Evolutionary conservation across 257 asterid species (phyloP), one percentile per base, ranked within the genome.

Genomic region (Solanum virginianum): DNA sequence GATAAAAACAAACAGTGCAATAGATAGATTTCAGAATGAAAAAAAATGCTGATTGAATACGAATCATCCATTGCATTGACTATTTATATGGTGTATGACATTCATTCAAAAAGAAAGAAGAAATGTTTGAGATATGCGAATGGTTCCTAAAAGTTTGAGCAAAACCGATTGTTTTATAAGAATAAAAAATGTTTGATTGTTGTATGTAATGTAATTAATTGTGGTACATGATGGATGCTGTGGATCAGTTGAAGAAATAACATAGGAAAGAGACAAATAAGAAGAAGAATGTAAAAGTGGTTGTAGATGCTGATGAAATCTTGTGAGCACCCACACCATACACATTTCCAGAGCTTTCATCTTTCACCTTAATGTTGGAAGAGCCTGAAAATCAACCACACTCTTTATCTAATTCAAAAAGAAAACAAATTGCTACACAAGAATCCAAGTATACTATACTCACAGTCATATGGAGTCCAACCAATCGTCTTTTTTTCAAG

Each of bases 401-500:
- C 41, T 59, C 6, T 12, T 32, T 59, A 20, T 59, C 12, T 1
- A 20, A 20, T 29, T 59, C 65, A 59, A 59, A 56, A 57, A 3
- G 6, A 9, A 59, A 9, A 57, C 10, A 9, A 20, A 4, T 59
- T 59, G 29, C 7, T 59, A 59, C 56, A 53, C 2, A 6, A 5
- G 56, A 53, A 13, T 53, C 15, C 65, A 3, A 59, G 9, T 59
- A 3, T 20, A 57, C 18, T 8, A 16, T 36, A 91, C 97, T 92
- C 91, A 93, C 99, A 95, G 88, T 94, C 91, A 81, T 95, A 89
- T 13, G 86, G 85, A 15, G 97, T 86, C 97, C 98, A 94, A 80
- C 99, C 99, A 83, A 95, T 88, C 41, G 94, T 93, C 85, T 89
- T 91, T 63, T 94, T 92, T 83, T 93, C 98, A 51, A 95, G 91